A percentile compares a stretch with the other conserved stretches of the same genome.
These are phyloP conservation scores for Raphanus hybrid DNA, from an alignment of 441 rosid species.

Conservation along the genomic window DNA sequence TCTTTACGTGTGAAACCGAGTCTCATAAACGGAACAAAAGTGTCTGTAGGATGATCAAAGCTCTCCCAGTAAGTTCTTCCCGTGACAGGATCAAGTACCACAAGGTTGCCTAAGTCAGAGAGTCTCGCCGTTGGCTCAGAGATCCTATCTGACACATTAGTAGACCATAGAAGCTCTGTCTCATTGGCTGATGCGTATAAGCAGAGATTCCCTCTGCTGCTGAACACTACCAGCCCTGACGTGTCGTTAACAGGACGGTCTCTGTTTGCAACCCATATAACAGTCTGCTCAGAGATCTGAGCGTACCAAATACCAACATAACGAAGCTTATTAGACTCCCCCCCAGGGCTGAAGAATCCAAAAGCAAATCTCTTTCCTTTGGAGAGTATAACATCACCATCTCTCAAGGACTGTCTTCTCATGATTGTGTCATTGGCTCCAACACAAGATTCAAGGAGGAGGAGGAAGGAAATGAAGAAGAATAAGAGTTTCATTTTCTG, in stretches of 20 bases:
- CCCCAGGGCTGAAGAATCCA: slow-evolving; percentile 63
- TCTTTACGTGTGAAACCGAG: slow-evolving; percentile 49
- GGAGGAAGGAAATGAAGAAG: background rate
- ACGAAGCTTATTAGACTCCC: slow-evolving; percentile 45
- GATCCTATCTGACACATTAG: slow-evolving; percentile 46
- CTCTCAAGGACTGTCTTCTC: slow-evolving; percentile 44
- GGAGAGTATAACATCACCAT: slow-evolving; percentile 58
- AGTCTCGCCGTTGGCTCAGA: slow-evolving; percentile 46
- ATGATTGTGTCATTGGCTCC: slow-evolving; percentile 45
- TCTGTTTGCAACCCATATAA: slow-evolving; percentile 79
- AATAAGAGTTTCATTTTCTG: slow-evolving; percentile 33
- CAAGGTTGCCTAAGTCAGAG: slow-evolving; percentile 64
- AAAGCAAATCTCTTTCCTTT: slow-evolving; percentile 47
- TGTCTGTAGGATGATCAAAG: slow-evolving; percentile 62
- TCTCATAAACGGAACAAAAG: slow-evolving; percentile 56
- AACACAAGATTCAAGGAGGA: slow-evolving; percentile 22
- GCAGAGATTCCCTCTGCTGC: slow-evolving; percentile 51
- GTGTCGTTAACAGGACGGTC: slow-evolving; percentile 52
- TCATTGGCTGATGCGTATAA: slow-evolving; percentile 38
- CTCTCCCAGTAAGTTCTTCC: slow-evolving; percentile 58
- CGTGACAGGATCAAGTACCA: slow-evolving; percentile 43
- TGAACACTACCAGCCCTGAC: slow-evolving; percentile 52
- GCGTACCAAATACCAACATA: slow-evolving; percentile 71
- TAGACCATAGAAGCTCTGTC: slow-evolving; percentile 58
- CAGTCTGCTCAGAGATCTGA: slow-evolving; percentile 43